These are phyloP conservation scores for Syzygium oleosum DNA, from an alignment of 345 rosid species.

Conservation along the genomic window DNA sequence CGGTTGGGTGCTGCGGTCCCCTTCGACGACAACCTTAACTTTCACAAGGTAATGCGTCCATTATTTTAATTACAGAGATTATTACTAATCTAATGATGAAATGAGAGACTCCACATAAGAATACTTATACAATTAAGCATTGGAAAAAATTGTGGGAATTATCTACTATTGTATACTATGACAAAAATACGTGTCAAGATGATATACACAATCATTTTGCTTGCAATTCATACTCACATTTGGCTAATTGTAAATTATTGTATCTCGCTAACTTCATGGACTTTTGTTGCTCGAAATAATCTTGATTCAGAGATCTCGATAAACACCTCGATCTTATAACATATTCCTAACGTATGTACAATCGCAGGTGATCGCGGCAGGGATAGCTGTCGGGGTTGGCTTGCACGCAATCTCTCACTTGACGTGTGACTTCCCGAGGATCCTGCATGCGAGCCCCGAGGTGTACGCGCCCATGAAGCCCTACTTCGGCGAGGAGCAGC, in stretches of 20 bases:
- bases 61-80: background rate
- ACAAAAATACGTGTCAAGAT: background rate
- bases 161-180: background rate
- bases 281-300: background rate
- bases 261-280: background rate
- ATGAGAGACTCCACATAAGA: background rate
- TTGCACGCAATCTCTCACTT: slow-evolving; percentile 67
- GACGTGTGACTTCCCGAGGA: slow-evolving; percentile 74
- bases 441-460: slow-evolving; percentile 48
- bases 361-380: slow-evolving; percentile 42
- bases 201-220: background rate
- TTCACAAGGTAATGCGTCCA: slow-evolving; percentile 34
- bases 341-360: background rate
- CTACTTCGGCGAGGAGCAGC: slow-evolving; percentile 55
- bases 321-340: background rate
- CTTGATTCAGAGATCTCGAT: background rate
- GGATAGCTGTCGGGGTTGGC: slow-evolving; percentile 50
- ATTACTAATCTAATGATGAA: background rate
- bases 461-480: slow-evolving; percentile 46
- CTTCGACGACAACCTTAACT: slow-evolving; percentile 79
- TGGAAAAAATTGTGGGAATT: background rate
- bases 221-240: background rate
- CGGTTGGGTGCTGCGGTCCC: slow-evolving; percentile 64
- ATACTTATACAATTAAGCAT: background rate
- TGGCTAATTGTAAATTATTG: background rate